Evolutionary conservation across 1,284 basidiomycete genomes (phyloP).

Genomic region (Irpex rosettiformis): DNA sequence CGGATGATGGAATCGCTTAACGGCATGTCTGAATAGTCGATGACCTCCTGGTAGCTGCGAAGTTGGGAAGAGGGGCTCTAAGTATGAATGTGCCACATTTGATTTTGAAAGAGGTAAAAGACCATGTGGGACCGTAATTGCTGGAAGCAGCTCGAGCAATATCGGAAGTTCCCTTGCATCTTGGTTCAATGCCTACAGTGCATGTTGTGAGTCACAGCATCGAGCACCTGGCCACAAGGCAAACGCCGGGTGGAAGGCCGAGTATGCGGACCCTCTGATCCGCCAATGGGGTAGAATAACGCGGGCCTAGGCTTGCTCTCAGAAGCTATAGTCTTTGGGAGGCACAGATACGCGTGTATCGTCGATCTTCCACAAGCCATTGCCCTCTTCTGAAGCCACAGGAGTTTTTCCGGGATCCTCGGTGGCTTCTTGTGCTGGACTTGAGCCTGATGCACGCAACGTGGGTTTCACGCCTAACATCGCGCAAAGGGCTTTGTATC

Average conservation of each 20-base stretch:
- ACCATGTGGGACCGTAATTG: not conserved
- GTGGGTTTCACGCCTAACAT: slow-evolving; percentile 75
- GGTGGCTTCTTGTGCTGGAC: slow-evolving; percentile 11
- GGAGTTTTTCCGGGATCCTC: slow-evolving; percentile 13
- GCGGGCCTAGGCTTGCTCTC: not conserved
- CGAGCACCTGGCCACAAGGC: not conserved
- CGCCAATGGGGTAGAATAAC: not conserved
- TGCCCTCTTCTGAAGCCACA: not conserved
- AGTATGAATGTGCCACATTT: not conserved
- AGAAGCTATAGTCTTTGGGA: slow-evolving; percentile 14
- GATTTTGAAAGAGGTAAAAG: not conserved
- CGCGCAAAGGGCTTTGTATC: slow-evolving; percentile 85
- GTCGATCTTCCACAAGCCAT: slow-evolving; percentile 7
- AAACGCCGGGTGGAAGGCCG: not conserved
- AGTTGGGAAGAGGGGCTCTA: too few species aligned
- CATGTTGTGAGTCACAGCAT: not conserved
- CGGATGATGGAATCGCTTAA: too few species aligned
- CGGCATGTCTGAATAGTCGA: not conserved
- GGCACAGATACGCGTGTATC: not conserved
- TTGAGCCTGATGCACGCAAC: slow-evolving; percentile 34
- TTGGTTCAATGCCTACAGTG: not conserved
- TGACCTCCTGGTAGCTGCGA: not conserved
- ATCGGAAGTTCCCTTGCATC: not conserved
- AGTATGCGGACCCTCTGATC: not conserved
- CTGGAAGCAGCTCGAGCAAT: not conserved